Percentiles rank a stretch among this genome's conserved stretches.
These are phyloP conservation scores for Penicillium frequentans DNA, from an alignment of 2,329 filamentous ascomycete species.

Conservation along the genomic window DNA sequence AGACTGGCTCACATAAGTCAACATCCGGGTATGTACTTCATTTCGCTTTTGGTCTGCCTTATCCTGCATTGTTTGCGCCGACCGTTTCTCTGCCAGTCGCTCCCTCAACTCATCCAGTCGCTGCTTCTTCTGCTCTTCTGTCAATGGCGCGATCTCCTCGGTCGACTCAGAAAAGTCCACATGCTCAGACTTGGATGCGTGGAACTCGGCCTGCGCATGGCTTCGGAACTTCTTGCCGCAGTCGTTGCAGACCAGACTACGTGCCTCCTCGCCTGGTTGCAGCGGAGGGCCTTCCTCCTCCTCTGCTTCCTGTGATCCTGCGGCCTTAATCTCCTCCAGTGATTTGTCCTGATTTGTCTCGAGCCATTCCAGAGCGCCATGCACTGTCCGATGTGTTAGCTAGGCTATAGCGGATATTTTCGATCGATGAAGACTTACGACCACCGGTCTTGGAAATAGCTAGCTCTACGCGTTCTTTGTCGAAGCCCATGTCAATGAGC, in stretches of 20 bases:
- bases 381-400: slow-evolving; percentile 56
- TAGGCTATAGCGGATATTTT: background rate
- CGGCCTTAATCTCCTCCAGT: slow-evolving; percentile 72
- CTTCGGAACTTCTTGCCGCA: slow-evolving; percentile 89
- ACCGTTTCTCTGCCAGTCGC: slow-evolving; percentile 71
- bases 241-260: slow-evolving; percentile 88
- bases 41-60: slow-evolving; percentile 82
- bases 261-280: slow-evolving; percentile 68
- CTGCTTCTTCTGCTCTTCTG: slow-evolving; percentile 86
- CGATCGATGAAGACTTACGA: slow-evolving; percentile 54
- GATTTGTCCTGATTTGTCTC: slow-evolving; percentile 87
- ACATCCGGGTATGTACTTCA: slow-evolving; percentile 57
- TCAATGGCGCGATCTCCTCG: slow-evolving; percentile 86
- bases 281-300: slow-evolving; percentile 64
- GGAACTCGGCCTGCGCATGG: slow-evolving; percentile 79
- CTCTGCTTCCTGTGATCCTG: slow-evolving; percentile 51
- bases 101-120: slow-evolving; percentile 72
- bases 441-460: slow-evolving; percentile 82
- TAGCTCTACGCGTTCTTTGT: slow-evolving; percentile 75
- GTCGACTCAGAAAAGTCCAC: slow-evolving; percentile 90
- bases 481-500: slow-evolving; percentile 73
- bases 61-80: slow-evolving; percentile 67
- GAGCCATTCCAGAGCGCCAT: slow-evolving; percentile 91
- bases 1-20: background rate
- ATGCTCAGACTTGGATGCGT: slow-evolving; percentile 89